Evolutionary conservation across 2,329 filamentous ascomycete species (phyloP), one percentile per base, ranked within the genome.

Genomic region (Laburnicola sp.): DNA sequence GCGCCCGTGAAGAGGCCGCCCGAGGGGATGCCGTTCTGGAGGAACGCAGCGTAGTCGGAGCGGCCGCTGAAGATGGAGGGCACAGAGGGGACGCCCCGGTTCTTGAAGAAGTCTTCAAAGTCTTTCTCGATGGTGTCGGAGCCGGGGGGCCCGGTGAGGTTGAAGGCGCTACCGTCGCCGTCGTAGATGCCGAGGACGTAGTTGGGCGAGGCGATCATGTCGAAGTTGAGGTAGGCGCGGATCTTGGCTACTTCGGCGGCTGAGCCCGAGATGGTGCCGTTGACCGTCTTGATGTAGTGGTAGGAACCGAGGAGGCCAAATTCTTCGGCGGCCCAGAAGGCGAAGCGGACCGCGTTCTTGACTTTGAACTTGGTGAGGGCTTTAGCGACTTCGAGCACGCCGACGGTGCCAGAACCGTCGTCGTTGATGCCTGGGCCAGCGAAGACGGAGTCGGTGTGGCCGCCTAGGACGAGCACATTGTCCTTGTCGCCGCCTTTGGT

Each of bases 351-450:
- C 9, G 72, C 71, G 51, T 76, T 75, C 53, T 68, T 74, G 47
- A 70, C 50, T 42, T 63, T 67, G 68, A 68, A 76, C 41, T 72
- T 69, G 39, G 72, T 65, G 21, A 75, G 69, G 16, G 71, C 66
- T 32, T 71, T 69, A 16, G 71, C 74, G 36, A 75, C 66, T 27
- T 70, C 63, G 10, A 75, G 68, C 9, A 72, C 61, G 28, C 70
- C 71, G 28, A 75, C 63, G 39, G 69, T 74, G 37, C 73, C 73
- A 4, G 70, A 74, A 46, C 73, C 73, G 35, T 75, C 71, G 46
- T 75, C 73, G 61, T 75, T 75, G 61, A 75, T 75, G 11, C 73
- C 73, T 2, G 73, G 73, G 4, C 72, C 73, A 2, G 62, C 79
- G 38, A 76, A 68, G 27, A 75, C 73, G 25, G 69, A 73, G 56